Evolutionary conservation across 208 protist genomes (phyloP), one percentile per base, ranked within the genome.

Genomic region (Plasmodiophora brassicae): DNA sequence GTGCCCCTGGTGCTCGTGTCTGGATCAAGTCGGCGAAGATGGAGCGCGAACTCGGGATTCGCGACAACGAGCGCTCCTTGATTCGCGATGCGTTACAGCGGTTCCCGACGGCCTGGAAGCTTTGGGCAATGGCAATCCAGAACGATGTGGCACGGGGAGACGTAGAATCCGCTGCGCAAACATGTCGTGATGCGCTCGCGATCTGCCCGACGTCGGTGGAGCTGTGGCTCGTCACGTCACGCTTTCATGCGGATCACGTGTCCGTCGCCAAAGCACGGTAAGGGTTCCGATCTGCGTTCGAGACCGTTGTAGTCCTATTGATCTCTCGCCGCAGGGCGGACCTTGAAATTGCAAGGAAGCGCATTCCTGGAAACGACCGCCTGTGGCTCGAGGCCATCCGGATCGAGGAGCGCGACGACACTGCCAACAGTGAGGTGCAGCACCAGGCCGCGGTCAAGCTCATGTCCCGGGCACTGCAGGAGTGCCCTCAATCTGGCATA

Each of bases 21-120:
- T 97, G 95, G 96, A 93, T 96, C 93, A 95, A 96, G 78, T 93
- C 87, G n/a, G 94, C 94, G 0, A 20, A 88, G 43, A 89, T 97
- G 10, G 95, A 97, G 86, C 89, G 95, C 35, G 71, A 94, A 78
- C 60, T 94, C 46, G 90, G 89, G 41, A 46, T 93, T 44, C 0
- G 85, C 20, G 89, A 91, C 5, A 54, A n/a, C 20, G 92, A 92
- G 32, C 0, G 60, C 1, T 45, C 39, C 35, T 41, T 88, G 43
- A 25, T 89, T 25, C 28, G 1, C 14, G 25, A 35, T 0, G 90
- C 43, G 20, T 25, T 90, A 0, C 0, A 60, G 25, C 46, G 28
- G 38, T 90, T 86, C 84, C 60, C 84, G 36, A 36, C 35, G 32
- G 38, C 1, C 46, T 65, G 71, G 46, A 90, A 91, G 85, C 86